phyloP scores from a whole-genome alignment of 1,139 yeast genomes.

The Meyerozyma smithsonii region DNA sequence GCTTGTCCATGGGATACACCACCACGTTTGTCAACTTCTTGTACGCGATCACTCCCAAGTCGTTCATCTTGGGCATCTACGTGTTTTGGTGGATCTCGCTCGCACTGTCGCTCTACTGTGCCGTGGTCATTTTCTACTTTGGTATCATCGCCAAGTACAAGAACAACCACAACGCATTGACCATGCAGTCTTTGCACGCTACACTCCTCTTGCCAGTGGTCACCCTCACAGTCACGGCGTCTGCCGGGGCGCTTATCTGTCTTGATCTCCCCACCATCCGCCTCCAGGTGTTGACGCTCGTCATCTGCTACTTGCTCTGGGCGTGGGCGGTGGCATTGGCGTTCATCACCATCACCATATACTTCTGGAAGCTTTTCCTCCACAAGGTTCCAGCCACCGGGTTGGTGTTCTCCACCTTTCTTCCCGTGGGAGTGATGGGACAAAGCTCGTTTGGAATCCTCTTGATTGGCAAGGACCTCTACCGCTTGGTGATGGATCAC shows the following conservation, averaged over 20 bases:
- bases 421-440: constrained; percentile 65
- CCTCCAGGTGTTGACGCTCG: constrained; percentile 47
- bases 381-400: constrained; percentile 52
- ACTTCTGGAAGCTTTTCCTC: constrained; percentile 53
- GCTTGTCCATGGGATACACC: constrained; percentile 72
- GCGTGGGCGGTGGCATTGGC: constrained; percentile 63
- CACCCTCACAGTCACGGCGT: constrained; percentile 67
- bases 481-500: constrained; percentile 10
- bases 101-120: constrained; percentile 46
- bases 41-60: constrained; percentile 11
- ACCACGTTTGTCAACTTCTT: constrained; percentile 55
- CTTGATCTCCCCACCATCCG: constrained; percentile 34
- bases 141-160: constrained; percentile 32
- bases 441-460: constrained; percentile 74
- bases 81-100: constrained; percentile 70
- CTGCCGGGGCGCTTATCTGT: constrained; percentile 57
- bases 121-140: constrained; percentile 50
- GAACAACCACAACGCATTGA: constrained; percentile 15
- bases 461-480: constrained; percentile 45
- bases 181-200: constrained; percentile 31
- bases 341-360: constrained; percentile 47
- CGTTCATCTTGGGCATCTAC: constrained; percentile 39
- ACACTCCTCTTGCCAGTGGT: constrained; percentile 65
- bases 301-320: constrained; percentile 59
- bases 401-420: constrained; percentile 49